Base-by-base conservation (phyloP, 2,329 filamentous ascomycete species). In the Cladophialophora bantiana region DNA sequence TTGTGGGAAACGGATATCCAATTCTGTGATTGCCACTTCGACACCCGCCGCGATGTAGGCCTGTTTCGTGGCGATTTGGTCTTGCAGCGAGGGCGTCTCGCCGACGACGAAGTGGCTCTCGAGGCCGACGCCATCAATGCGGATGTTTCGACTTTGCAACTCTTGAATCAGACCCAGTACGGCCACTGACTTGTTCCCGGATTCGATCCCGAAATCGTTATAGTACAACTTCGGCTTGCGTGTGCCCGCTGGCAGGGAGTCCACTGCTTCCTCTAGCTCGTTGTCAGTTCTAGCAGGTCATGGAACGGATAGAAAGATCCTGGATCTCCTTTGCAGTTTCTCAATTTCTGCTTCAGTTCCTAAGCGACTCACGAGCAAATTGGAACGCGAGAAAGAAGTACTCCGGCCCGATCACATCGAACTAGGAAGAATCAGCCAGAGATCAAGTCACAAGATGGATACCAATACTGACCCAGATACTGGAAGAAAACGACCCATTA, bases 121-220 rank as follows among this genome's bases (percentile, higher is more conserved):
- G 6, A 84, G 74, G 9, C 83, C 83, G 0, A 84, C 78, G 32
- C 83, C 83, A 64, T 84, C 81, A 70, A 84, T 83, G 48, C 79
- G 73, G 57, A 79, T 75, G 5, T 75, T 74, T n/a, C 77, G 76
- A 1, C 74, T 74, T 56, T 81, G 65, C 58, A 82, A 64, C 20
- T 79, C 71, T 65, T 78, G 76, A 69, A 81, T 75, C 34, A 82
- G 78, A 4, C 72, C 72, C 54, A 75, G 72, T 0, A 76, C 76
- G n/a, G 69, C 77, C 2, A 72, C 75, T 7, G 76, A 71, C 67
- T 81, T 81, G 59, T 71, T 59, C 4, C 78, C 75, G 2, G 72
- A 76, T 63, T 81, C 80, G 62, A 82, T 79, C 72, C 78, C 80
- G 63, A 80, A 80, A 59, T 83, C 77, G 71, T 82, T 82, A 70